Evolutionary conservation across 2,329 filamentous ascomycete genomes (phyloP).

Genomic region (Fusarium heterosporum): DNA sequence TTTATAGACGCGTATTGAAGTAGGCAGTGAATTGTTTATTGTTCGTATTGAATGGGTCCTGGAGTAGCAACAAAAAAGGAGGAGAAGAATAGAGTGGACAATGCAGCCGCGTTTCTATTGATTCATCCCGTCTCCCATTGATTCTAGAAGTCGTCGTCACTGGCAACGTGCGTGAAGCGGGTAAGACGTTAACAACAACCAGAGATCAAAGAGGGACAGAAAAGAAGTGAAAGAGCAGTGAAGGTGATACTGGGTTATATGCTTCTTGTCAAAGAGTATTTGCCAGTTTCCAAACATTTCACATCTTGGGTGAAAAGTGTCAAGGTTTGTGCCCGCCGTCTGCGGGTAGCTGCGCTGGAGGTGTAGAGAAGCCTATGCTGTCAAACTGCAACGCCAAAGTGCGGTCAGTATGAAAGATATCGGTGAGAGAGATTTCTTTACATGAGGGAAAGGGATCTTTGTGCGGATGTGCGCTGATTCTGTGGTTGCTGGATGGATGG

Average conservation of each 20-base stretch:
- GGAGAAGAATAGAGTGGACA: slow-evolving; percentile 11
- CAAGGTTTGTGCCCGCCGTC: slow-evolving; percentile 20
- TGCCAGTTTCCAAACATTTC: slow-evolving; percentile 11
- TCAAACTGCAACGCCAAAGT: slow-evolving; percentile 2
- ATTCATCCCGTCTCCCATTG: slow-evolving; percentile 15
- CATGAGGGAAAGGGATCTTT: background rate
- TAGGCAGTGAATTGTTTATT: slow-evolving; percentile 23
- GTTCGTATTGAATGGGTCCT: slow-evolving; percentile 6
- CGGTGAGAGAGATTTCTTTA: background rate
- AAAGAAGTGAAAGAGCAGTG: background rate
- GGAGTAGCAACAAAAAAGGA: background rate
- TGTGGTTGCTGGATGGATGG: slow-evolving; percentile 1
- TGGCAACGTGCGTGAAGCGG: slow-evolving; percentile 16
- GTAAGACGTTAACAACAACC: background rate
- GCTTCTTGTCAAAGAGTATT: background rate
- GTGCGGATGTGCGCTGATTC: background rate
- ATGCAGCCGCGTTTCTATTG: slow-evolving; percentile 20
- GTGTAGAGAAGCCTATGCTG: slow-evolving; percentile 1
- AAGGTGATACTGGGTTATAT: background rate
- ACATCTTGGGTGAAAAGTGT: background rate
- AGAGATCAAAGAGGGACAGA: background rate
- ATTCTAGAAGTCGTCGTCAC: slow-evolving; percentile 15
- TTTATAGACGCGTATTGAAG: slow-evolving; percentile 21
- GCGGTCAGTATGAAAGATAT: slow-evolving; percentile 11
- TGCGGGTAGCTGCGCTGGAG: slow-evolving; percentile 32